phyloP scores from a whole-genome alignment of 352 stramenopile genomes.

The Globisporangium abappressorium region DNA sequence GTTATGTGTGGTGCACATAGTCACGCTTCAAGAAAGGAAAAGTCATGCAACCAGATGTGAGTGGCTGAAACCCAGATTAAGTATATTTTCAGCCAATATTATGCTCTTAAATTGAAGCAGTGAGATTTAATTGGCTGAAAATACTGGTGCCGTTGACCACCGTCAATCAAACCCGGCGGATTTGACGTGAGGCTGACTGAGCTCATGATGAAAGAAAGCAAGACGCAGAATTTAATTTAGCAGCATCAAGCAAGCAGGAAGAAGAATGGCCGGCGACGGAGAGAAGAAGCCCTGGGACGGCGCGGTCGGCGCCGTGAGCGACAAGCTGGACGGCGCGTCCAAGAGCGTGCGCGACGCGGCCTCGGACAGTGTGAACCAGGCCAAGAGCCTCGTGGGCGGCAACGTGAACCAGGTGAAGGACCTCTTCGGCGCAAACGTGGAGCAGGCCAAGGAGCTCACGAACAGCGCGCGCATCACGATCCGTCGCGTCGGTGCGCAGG shows the following conservation, averaged over 20 bases:
- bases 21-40: neutral
- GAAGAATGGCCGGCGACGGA: slow-evolving; percentile 20
- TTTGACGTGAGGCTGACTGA: neutral
- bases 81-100: neutral
- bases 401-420: slow-evolving; percentile 48
- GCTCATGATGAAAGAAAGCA: neutral
- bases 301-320: slow-evolving; percentile 35
- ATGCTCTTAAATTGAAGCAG: neutral
- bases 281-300: slow-evolving; percentile 69
- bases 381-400: slow-evolving; percentile 34
- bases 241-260: neutral
- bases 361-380: slow-evolving; percentile 34
- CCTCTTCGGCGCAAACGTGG: slow-evolving; percentile 33
- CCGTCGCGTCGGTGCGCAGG: slow-evolving; percentile 33
- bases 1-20: neutral
- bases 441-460: slow-evolving; percentile 64
- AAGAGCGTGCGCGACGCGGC: slow-evolving; percentile 44
- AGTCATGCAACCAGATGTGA: too few species aligned
- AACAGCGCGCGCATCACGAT: slow-evolving; percentile 51
- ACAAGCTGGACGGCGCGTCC: slow-evolving; percentile 47
- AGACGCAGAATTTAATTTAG: neutral
- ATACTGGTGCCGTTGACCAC: neutral
- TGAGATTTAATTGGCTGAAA: neutral
- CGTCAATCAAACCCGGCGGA: neutral
- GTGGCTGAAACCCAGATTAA: neutral